Base-by-base conservation (phyloP, 306 rosid species). In the Arachis stenosperma region DNA sequence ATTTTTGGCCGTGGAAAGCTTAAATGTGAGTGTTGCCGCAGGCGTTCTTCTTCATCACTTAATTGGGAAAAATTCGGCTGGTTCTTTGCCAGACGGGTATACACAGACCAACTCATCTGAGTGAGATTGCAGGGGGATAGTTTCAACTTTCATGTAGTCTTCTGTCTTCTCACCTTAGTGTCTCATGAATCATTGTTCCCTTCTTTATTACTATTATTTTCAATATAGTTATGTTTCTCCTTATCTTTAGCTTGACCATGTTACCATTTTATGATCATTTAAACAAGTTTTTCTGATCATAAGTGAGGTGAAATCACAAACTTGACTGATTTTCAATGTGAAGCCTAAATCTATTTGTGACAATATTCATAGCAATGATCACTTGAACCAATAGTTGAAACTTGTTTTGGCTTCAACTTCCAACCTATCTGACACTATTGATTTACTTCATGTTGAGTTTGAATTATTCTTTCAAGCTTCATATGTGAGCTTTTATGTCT, bases 11-110 rank as follows among this genome's bases (percentile, higher is more conserved):
- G 99, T 94, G 85, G 97, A 94, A 85, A 91, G 97, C 84, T 88
- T 94, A 62, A 94, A 94, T 81, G 99, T 91, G 51, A 90, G 97
- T 73, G 99, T 94, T 61, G 99, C 97, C 60, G 89, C 97, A 40
- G 99, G 99, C n/a, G 96, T 91, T 72, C 90, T 94, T 76, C 83
- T 94, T 89, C 99, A 90, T 74, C 99, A 94, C 81, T 81, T 94
- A 39, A 82, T 80, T 52, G 95, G 97, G 58, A 83, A 78, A 76
- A 76, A 58, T n/a, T 75, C 41, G 48, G 69, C 59, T 71, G 79
- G 76, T 56, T 40, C 88, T 72, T 36, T 48, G 51, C 40, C 61
- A 6, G 65, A 29, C 41, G 55, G 54, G 62, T 72, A 67, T 71
- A 65, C 59, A 75, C 73, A 56, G 68, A 74, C 69, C 29, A 75